Percentiles rank a stretch among this genome's conserved stretches.
Conservation (phyloP, 2,329 filamentous ascomycete species). For the Calonectria ilicicola region DNA sequence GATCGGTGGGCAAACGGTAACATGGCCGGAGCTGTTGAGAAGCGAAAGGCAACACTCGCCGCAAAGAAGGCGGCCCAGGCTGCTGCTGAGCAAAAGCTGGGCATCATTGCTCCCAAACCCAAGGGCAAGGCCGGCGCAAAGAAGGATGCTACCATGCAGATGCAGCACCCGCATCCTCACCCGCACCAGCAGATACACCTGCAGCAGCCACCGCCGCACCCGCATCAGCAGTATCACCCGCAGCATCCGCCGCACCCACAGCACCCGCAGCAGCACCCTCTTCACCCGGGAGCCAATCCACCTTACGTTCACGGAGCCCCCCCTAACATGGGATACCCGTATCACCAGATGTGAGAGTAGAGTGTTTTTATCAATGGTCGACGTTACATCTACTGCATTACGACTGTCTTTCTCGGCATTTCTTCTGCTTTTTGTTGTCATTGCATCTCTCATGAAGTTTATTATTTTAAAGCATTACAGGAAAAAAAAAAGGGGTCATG, state of each 20-base stretch:
- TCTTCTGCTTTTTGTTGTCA: not conserved
- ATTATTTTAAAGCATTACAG: conserved; percentile 18
- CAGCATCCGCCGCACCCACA: conserved; percentile 32
- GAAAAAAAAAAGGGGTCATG: conserved; percentile 22
- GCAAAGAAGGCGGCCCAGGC: conserved; percentile 67
- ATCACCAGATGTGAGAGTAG: conserved; percentile 28
- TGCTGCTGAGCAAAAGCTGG: conserved; percentile 52
- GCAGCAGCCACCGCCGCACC: conserved; percentile 28
- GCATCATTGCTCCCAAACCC: conserved; percentile 52
- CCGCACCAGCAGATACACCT: conserved; percentile 29
- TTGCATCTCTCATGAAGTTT: not conserved
- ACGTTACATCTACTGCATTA: not conserved
- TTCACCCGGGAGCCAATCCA: conserved; percentile 36
- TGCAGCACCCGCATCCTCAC: conserved; percentile 35
- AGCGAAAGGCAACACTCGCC: conserved; percentile 70
- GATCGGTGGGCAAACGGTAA: conserved; percentile 71
- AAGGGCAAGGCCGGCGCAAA: conserved; percentile 50
- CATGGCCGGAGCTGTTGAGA: conserved; percentile 71
- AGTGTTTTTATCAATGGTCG: not conserved
- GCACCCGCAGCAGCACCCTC: conserved; percentile 36
- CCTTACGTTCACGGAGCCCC: conserved; percentile 44
- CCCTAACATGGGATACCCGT: conserved; percentile 45
- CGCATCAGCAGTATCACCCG: conserved; percentile 31
- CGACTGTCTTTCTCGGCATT: not conserved
- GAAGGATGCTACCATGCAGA: conserved; percentile 46